Percentiles rank a stretch among this genome's conserved stretches.
phyloP scores from a whole-genome alignment of 768 basidiomycete genomes.

The Mycena rosella region DNA sequence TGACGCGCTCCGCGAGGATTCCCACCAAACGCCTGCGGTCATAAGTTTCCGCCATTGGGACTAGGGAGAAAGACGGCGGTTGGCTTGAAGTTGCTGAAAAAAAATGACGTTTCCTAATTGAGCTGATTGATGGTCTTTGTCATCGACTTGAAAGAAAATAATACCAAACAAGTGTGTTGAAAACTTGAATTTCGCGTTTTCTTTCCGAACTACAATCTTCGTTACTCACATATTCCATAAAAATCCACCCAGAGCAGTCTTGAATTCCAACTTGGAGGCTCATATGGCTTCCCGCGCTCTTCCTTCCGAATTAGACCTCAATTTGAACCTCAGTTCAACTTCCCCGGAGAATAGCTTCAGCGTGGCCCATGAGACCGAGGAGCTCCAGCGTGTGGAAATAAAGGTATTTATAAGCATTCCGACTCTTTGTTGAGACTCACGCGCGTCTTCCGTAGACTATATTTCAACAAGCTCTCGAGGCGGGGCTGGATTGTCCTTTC shows the following conservation, averaged over 20 bases:
- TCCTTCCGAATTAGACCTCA: background rate
- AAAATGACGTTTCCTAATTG: background rate
- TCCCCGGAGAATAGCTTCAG: background rate
- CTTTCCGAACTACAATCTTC: background rate
- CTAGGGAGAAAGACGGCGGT: background rate
- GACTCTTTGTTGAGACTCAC: background rate
- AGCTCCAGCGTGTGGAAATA: background rate
- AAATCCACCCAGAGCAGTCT: background rate
- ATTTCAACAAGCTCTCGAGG: background rate
- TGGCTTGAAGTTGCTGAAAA: background rate
- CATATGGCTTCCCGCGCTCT: background rate
- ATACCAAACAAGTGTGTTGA: background rate
- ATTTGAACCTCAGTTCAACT: background rate
- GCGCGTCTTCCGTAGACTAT: background rate
- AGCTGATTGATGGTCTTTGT: background rate
- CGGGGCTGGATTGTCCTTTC: background rate
- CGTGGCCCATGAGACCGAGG: background rate
- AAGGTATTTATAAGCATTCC: background rate
- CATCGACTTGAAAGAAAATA: background rate
- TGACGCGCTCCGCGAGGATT: constrained; percentile 76
- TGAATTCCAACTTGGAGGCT: background rate
- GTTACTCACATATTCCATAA: background rate
- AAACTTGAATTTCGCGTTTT: background rate
- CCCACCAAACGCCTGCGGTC: constrained; percentile 70
- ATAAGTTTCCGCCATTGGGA: constrained; percentile 24